A percentile compares a stretch with the other conserved stretches of the same genome.
phyloP scores from a whole-genome alignment of 176 grass and related monocot species.

The Hyparrhenia diplandra region DNA sequence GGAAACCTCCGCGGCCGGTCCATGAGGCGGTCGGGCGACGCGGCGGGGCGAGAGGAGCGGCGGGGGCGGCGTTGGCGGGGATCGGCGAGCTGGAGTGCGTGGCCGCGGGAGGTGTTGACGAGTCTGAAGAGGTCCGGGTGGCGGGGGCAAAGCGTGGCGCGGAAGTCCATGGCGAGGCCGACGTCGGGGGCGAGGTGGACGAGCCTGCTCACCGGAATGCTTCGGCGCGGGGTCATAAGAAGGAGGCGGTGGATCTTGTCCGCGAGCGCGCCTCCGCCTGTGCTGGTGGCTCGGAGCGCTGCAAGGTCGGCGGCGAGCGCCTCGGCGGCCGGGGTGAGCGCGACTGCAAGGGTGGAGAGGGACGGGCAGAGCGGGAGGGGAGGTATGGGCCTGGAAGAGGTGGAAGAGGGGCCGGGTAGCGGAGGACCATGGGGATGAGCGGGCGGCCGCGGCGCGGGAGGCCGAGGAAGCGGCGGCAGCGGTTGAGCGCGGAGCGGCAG shows the following conservation, averaged over 20 bases:
- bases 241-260: conserved; percentile 56
- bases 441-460: conserved; percentile 40
- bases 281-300: background rate
- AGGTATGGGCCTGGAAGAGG: conserved; percentile 43
- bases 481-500: conserved; percentile 67
- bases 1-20: conserved; percentile 55
- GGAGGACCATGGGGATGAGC: conserved; percentile 57
- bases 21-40: conserved; percentile 35
- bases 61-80: conserved; percentile 26
- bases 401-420: conserved; percentile 69
- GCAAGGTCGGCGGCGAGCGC: conserved; percentile 33
- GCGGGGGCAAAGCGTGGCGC: conserved; percentile 43
- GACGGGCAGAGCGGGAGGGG: conserved; percentile 23
- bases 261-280: conserved; percentile 21
- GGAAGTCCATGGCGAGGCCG: conserved; percentile 65
- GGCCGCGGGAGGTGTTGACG: conserved; percentile 56
- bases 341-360: conserved; percentile 47
- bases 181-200: conserved; percentile 71
- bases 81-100: conserved; percentile 36
- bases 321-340: conserved; percentile 55
- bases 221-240: conserved; percentile 36
- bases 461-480: conserved; percentile 59
- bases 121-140: conserved; percentile 47
- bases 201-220: conserved; percentile 46
- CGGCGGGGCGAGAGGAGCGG: background rate